Percentiles rank a stretch among this genome's conserved stretches.
Evolutionary conservation across 208 protist genomes (phyloP).

Genomic region (Naegleria gruberi): DNA sequence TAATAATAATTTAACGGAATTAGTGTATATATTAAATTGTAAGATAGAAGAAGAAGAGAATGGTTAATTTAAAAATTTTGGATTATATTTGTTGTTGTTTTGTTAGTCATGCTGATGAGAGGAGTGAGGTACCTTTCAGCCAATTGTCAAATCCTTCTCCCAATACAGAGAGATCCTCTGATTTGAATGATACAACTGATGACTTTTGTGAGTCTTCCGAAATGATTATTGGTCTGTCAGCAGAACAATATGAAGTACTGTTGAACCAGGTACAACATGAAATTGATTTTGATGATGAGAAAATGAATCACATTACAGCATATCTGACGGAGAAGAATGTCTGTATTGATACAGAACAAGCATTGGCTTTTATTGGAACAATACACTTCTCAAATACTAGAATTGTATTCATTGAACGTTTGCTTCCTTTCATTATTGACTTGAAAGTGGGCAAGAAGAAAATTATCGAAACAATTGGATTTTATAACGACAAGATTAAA

Average conservation of each 20-base stretch:
- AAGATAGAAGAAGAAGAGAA: too few relatives aligned
- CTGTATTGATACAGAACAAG: neutral
- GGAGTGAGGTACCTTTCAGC: neutral
- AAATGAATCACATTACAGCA: neutral
- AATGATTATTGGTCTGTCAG: neutral
- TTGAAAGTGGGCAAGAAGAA: neutral
- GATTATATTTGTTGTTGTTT: neutral
- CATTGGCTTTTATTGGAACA: neutral
- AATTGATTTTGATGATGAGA: neutral
- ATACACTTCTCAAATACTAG: neutral
- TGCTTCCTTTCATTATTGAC: neutral
- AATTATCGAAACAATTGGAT: neutral
- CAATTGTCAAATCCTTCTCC: neutral
- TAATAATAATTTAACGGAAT: too few relatives aligned
- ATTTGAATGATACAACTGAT: neutral
- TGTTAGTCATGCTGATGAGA: neutral
- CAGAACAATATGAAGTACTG: neutral
- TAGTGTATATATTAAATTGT: too few relatives aligned
- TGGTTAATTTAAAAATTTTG: neutral
- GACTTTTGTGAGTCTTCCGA: neutral
- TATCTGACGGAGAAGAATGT: neutral
- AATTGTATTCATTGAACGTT: neutral
- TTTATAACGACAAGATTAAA: neutral
- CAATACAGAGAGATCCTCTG: neutral
- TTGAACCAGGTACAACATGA: neutral